phyloP scores from a whole-genome alignment of 148 eudicot genomes.

The Heliosperma pusillum region DNA sequence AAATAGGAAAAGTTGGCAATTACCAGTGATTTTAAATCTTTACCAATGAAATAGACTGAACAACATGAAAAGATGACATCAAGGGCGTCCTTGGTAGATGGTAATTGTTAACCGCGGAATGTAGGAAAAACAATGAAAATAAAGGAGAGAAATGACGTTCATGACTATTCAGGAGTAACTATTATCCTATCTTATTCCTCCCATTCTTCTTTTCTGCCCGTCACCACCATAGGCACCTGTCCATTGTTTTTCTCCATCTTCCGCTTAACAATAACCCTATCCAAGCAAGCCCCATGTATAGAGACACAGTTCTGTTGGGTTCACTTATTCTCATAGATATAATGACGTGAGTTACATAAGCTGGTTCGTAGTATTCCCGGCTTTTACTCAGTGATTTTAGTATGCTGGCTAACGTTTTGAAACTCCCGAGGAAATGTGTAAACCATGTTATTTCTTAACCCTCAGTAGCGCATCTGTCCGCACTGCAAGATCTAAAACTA shows the following conservation, averaged over 20 bases:
- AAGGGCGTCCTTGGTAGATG: neutral
- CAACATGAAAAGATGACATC: neutral
- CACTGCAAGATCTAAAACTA: slow-evolving; percentile 54
- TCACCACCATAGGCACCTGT: too few relatives aligned
- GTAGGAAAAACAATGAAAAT: neutral
- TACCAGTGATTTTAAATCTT: too few relatives aligned
- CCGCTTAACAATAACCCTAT: too few relatives aligned
- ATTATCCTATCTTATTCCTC: too few relatives aligned
- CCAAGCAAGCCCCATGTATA: too few relatives aligned
- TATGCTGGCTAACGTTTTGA: too few relatives aligned
- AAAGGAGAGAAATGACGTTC: neutral
- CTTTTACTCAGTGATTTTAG: too few relatives aligned
- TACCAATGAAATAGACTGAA: too few relatives aligned
- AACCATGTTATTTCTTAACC: slow-evolving; percentile 42
- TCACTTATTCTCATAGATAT: neutral
- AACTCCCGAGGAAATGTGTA: neutral
- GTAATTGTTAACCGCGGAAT: neutral
- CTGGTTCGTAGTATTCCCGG: neutral
- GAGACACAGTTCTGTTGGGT: neutral
- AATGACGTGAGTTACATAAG: neutral
- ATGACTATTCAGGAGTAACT: too few relatives aligned
- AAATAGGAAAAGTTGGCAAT: too few relatives aligned
- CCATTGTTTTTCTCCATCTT: too few relatives aligned
- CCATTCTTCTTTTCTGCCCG: too few relatives aligned
- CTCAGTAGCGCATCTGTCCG: slow-evolving; percentile 57